Percentiles rank a stretch among this genome's conserved stretches.
Conservation (phyloP, 495 filamentous ascomycete genomes). For the Penicillium crystallinum region DNA sequence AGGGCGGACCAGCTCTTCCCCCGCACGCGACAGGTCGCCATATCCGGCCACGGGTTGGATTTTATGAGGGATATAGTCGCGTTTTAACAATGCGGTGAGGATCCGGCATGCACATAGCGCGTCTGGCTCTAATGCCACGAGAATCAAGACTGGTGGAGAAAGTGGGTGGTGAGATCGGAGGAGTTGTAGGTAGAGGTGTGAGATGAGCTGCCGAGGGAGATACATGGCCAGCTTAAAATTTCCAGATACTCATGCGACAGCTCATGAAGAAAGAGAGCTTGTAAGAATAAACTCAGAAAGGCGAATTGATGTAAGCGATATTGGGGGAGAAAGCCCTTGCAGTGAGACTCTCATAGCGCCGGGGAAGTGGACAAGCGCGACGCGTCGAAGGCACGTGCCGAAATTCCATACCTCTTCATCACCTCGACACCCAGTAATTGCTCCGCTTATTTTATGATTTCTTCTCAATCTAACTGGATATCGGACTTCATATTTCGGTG, state of each 20-base stretch:
- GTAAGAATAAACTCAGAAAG: conserved; percentile 3
- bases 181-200: conserved; percentile 84
- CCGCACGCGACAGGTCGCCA: conserved; percentile 75
- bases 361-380: conserved; percentile 19
- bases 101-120: conserved; percentile 94
- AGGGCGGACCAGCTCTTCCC: conserved; percentile 67
- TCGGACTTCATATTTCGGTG: no score
- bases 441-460: conserved; percentile 4
- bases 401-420: conserved; percentile 25
- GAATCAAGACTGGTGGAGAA: conserved; percentile 84
- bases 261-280: conserved; percentile 15
- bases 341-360: conserved; percentile 7
- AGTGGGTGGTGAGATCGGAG: conserved; percentile 73
- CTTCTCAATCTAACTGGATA: no score
- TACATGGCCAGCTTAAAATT: conserved; percentile 61
- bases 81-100: conserved; percentile 81
- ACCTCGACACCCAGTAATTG: no score
- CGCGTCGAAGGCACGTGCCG: conserved; percentile 25
- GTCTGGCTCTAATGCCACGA: conserved; percentile 91
- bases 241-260: conserved; percentile 16
- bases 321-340: conserved; percentile 7
- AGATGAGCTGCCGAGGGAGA: conserved; percentile 83
- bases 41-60: conserved; percentile 93
- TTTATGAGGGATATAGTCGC: conserved; percentile 97
- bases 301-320: conserved; percentile 1